phyloP scores from a whole-genome alignment of 805 yeast genomes.

The Saccharomycopsis schoenii region DNA sequence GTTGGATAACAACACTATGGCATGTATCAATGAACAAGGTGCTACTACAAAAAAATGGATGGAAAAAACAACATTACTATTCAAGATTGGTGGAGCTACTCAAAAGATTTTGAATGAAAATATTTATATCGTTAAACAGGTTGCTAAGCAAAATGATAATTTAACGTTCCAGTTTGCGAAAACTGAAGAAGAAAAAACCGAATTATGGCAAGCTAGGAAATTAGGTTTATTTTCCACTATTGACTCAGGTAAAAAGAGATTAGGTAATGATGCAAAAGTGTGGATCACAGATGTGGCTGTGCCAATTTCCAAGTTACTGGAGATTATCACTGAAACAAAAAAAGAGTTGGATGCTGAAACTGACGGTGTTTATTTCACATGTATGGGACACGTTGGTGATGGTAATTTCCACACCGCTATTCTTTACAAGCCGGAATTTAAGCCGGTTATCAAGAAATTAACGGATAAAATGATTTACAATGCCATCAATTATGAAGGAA shows the following conservation, averaged over 20 bases:
- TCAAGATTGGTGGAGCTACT: slow-evolving; percentile 52
- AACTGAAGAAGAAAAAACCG: slow-evolving; percentile 51
- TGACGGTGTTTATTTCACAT: slow-evolving; percentile 40
- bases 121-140: slow-evolving; percentile 32
- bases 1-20: slow-evolving; percentile 65
- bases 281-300: slow-evolving; percentile 83
- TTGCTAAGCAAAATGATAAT: slow-evolving; percentile 47
- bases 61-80: slow-evolving; percentile 51
- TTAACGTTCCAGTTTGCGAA: slow-evolving; percentile 52
- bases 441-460: slow-evolving; percentile 35
- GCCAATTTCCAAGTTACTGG: slow-evolving; percentile 59
- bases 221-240: slow-evolving; percentile 56
- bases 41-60: slow-evolving; percentile 42
- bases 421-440: slow-evolving; percentile 44
- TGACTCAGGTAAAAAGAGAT: slow-evolving; percentile 48
- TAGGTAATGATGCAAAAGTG: slow-evolving; percentile 39
- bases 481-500: slow-evolving; percentile 66
- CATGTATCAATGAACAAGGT: slow-evolving; percentile 48
- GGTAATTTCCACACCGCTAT: slow-evolving; percentile 71
- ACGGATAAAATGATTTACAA: slow-evolving; percentile 53
- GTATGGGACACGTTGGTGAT: slow-evolving; percentile 78
- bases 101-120: slow-evolving; percentile 32
- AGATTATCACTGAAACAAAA: slow-evolving; percentile 53
- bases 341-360: slow-evolving; percentile 36
- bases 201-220: slow-evolving; percentile 70